These are phyloP conservation scores for Paecilomyces fulvus DNA, from an alignment of 2,329 filamentous ascomycete genomes.

Conservation along the genomic window DNA sequence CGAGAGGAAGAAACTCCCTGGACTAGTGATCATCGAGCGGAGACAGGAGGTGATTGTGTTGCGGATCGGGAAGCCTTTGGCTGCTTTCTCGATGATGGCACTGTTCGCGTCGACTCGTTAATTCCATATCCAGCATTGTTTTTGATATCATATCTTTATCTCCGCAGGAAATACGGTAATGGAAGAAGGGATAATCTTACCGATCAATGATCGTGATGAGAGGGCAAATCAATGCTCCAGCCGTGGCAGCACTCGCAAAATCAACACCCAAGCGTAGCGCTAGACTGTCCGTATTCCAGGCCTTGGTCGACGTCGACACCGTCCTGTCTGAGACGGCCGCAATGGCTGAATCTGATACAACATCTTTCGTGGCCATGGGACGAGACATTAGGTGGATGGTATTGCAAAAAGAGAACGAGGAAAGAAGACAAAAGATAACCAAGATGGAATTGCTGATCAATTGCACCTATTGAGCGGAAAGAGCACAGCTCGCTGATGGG, in stretches of 20 bases:
- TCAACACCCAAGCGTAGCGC: constrained; percentile 60
- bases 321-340: constrained; percentile 14
- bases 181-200: constrained; percentile 37
- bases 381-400: constrained; percentile 18
- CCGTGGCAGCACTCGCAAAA: constrained; percentile 57
- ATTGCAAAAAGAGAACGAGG: not conserved
- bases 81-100: constrained; percentile 43
- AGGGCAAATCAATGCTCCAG: constrained; percentile 70
- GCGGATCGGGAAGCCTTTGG: constrained; percentile 35
- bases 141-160: constrained; percentile 4
- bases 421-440: not conserved
- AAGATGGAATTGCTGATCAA: not conserved
- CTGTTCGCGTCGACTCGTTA: constrained; percentile 15
- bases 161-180: not conserved
- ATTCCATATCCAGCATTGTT: not conserved
- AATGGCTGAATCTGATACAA: constrained; percentile 10
- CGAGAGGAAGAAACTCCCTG: constrained; percentile 36
- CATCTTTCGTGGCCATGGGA: constrained; percentile 19
- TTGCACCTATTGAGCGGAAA: not conserved
- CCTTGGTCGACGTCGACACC: constrained; percentile 3
- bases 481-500: not conserved
- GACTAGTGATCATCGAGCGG: constrained; percentile 30
- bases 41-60: constrained; percentile 34
- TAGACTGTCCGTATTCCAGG: constrained; percentile 71
- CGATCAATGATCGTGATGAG: constrained; percentile 82